Conservation (phyloP, 2,329 filamentous ascomycete genomes). For the Aquanectria penicillioides region DNA sequence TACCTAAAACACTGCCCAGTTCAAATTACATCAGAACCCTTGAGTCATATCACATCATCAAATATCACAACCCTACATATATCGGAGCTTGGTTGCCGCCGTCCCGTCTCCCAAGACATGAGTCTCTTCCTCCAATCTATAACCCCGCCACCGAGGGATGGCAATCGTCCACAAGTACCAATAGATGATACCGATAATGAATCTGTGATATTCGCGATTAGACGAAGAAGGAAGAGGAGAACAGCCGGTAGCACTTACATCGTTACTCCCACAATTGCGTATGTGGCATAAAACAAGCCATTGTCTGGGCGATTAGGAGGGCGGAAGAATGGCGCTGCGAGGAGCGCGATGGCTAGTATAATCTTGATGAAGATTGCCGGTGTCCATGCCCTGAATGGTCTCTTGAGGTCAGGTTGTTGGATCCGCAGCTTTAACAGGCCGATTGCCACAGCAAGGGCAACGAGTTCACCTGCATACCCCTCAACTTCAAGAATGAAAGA, state of each 20-base stretch:
- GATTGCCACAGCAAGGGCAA: conserved; percentile 64
- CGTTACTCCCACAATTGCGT: conserved; percentile 61
- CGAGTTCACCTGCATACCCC: conserved; percentile 72
- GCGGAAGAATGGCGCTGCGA: conserved; percentile 71
- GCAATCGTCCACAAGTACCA: conserved; percentile 75
- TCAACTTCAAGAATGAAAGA: conserved; percentile 79
- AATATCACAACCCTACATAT: conserved; percentile 20
- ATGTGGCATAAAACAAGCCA: conserved; percentile 64
- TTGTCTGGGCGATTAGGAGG: conserved; percentile 57
- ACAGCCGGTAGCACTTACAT: conserved; percentile 55
- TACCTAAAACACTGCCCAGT: too few species aligned
- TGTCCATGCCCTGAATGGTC: conserved; percentile 74
- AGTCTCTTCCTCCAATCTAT: conserved; percentile 69
- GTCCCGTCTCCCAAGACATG: conserved; percentile 74
- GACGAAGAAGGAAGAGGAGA: neutral
- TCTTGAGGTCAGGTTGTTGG: conserved; percentile 66
- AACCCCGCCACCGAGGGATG: conserved; percentile 67
- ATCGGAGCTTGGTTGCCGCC: conserved; percentile 66
- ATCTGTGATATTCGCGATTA: conserved; percentile 48
- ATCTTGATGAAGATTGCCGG: conserved; percentile 67
- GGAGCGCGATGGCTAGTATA: conserved; percentile 61
- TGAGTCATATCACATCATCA: too few species aligned
- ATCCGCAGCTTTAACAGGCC: conserved; percentile 70
- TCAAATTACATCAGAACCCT: too few species aligned
- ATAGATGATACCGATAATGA: conserved; percentile 69